Base-by-base conservation (phyloP, 208 protist species). In the Wallacemonas sp. region DNA sequence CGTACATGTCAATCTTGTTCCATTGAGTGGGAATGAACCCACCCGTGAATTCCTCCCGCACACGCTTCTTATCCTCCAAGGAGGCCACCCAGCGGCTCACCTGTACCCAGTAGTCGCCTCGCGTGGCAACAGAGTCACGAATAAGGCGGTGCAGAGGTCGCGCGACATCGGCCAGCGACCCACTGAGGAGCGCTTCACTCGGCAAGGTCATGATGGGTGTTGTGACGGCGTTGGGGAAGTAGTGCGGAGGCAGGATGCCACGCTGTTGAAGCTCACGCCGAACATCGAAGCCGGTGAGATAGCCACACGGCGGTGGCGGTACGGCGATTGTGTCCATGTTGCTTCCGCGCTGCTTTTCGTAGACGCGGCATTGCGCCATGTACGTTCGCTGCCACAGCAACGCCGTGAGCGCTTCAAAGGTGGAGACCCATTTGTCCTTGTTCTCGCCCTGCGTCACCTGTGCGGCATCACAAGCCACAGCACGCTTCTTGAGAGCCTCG, bases 21-120 rank as follows among this genome's bases (percentile, higher is more conserved):
- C 60, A 72, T 52, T 69, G 63, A 21, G 63, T 74, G 38, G 70
- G 54, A 66, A 70, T 72, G 27, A 77, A 57, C n/a, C 75, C 71
- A 24, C 71, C 39, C 0, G 34, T 14, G 34, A 74, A 75, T 34
- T 27, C 48, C 38, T 8, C 43, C 48, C 46, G 36, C 9, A 77
- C 55, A n/a, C 66, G 39, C 43, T 60, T 52, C 60, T 44, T 63
- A 33, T 74, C 61, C 16, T 48, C 38, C 57, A 78, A 58, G 36
- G 71, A 56, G 11, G 56, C 30, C 1, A 74, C 16, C 62, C 75
- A 81, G 1, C 54, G 58, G 0, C 32, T 32, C 0, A 64, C 64
- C 9, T 29, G 34, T 17, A 49, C 47, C 58, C 72, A 48, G 19
- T 44, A 60, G 27, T 49, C 67, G 0, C 1, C 27, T 2, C 57